phyloP scores from a whole-genome alignment of 1,284 basidiomycete species.

The Cronartium quercuum region DNA sequence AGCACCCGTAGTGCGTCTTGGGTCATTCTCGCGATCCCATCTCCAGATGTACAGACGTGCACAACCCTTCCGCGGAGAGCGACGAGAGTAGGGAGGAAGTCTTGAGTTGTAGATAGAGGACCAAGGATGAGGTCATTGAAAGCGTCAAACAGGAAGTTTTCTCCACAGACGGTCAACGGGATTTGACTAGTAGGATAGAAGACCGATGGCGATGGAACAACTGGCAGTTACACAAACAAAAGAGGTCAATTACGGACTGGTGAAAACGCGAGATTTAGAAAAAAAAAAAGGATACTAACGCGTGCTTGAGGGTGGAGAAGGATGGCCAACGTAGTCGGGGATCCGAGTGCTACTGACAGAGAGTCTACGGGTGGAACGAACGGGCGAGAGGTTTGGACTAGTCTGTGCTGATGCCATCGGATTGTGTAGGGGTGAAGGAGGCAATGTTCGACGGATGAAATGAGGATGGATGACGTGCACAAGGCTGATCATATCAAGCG shows the following conservation, averaged over 20 bases:
- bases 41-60: not conserved
- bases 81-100: not conserved
- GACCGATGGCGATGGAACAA: not conserved
- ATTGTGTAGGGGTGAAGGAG: not conserved
- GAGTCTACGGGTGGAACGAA: not conserved
- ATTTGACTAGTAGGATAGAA: not conserved
- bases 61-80: constrained; percentile 1
- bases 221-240: too few species aligned
- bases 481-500: constrained; percentile 1
- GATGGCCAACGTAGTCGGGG: too few species aligned
- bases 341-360: too few species aligned
- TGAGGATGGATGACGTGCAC: constrained; percentile 2
- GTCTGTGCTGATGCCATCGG: not conserved
- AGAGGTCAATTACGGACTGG: too few species aligned
- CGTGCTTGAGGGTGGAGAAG: not conserved
- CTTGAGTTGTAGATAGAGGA: not conserved
- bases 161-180: not conserved
- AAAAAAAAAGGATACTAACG: too few species aligned
- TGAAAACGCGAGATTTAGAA: too few species aligned
- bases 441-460: not conserved
- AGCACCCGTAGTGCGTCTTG: not conserved
- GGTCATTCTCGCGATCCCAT: not conserved
- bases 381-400: not conserved
- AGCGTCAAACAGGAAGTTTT: constrained; percentile 9
- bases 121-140: constrained; percentile 13